These are phyloP conservation scores for Carex parvula DNA, from an alignment of 176 grass and related monocot genomes.

Conservation along the genomic window DNA sequence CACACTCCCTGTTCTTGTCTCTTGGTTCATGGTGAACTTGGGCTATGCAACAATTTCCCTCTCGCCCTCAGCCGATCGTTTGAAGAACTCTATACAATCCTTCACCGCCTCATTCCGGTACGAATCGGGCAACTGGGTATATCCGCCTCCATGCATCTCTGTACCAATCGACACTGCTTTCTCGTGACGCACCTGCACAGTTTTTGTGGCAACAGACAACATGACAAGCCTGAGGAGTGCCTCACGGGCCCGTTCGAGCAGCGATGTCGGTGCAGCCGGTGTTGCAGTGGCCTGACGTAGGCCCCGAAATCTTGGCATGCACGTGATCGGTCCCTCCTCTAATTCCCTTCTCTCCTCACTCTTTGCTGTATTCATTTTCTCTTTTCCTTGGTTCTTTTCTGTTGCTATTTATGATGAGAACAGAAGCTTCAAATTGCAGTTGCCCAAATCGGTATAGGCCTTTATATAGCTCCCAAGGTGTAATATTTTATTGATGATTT, in stretches of 20 bases:
- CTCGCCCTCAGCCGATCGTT: constrained; percentile 56
- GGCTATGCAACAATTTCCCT: constrained; percentile 32
- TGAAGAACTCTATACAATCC: constrained; percentile 82
- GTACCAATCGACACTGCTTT: constrained; percentile 29
- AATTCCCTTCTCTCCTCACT: constrained; percentile 14
- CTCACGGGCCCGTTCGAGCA: constrained; percentile 61
- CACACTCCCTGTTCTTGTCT: background rate
- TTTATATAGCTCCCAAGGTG: constrained; percentile 15
- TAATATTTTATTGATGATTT: background rate
- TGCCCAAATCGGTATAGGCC: background rate
- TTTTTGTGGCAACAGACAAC: constrained; percentile 50
- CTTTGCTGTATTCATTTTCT: background rate
- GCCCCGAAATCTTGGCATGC: constrained; percentile 53
- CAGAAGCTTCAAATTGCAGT: background rate
- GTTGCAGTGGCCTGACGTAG: constrained; percentile 34
- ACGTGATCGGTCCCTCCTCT: constrained; percentile 25
- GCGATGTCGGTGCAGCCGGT: constrained; percentile 45
- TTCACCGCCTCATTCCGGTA: constrained; percentile 53
- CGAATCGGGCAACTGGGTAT: constrained; percentile 41
- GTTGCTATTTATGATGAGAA: background rate
- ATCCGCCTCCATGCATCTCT: background rate
- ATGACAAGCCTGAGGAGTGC: constrained; percentile 64
- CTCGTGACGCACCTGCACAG: constrained; percentile 23
- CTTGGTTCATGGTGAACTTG: background rate
- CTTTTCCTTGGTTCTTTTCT: background rate